A percentile compares a stretch with the other conserved stretches of the same genome.
Conservation (phyloP, 202 grass and related monocot species). For the Bolboschoenoplectus hybrid region DNA sequence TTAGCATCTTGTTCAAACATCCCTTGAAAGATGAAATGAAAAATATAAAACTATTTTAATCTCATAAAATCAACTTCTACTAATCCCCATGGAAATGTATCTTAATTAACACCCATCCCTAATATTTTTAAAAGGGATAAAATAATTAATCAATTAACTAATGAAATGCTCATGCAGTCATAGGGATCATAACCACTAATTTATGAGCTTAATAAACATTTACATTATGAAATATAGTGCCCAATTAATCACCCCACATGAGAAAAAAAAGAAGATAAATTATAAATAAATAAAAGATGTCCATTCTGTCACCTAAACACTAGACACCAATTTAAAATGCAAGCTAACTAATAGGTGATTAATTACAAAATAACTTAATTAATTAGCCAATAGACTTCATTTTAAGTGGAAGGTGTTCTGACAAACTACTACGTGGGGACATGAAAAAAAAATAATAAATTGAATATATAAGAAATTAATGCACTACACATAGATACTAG, state of each 20-base stretch:
- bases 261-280: too few species aligned
- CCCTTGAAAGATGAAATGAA: neutral
- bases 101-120: neutral
- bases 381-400: slow-evolving; percentile 11
- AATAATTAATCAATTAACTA: neutral
- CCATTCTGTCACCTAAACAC: slow-evolving; percentile 4
- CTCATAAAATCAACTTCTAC: neutral
- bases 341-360: slow-evolving; percentile 23
- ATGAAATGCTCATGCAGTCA: slow-evolving; percentile 5
- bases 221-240: neutral
- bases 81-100: neutral
- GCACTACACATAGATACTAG: neutral
- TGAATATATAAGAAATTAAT: neutral
- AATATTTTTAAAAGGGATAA: neutral
- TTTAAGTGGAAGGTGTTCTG: slow-evolving; percentile 32
- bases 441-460: neutral
- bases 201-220: neutral
- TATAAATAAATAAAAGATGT: neutral
- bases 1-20: neutral
- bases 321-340: slow-evolving; percentile 28
- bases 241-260: slow-evolving; percentile 20
- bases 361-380: slow-evolving; percentile 5
- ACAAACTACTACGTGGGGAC: slow-evolving; percentile 7
- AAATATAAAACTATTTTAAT: neutral
- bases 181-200: neutral